A percentile compares a stretch with the other conserved stretches of the same genome.
Evolutionary conservation across 257 asterid genomes (phyloP).

Genomic region (Gentiana macrophylla): DNA sequence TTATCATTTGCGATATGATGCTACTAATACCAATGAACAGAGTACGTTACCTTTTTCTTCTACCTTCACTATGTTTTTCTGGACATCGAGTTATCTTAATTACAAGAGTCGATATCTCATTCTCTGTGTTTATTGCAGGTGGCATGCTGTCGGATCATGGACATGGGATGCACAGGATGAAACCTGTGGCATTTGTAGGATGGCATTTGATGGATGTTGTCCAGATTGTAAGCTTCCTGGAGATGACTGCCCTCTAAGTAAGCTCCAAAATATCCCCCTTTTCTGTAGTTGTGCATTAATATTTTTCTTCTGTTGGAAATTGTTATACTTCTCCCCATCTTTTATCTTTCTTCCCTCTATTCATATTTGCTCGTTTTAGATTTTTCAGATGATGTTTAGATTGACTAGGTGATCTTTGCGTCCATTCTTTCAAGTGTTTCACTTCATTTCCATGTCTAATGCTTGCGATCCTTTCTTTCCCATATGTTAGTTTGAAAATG

Average conservation of each 20-base stretch:
- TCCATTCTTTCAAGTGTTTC: too few species aligned
- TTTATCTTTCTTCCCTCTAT: too few species aligned
- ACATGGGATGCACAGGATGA: conserved; percentile 98
- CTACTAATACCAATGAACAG: conserved; percentile 27
- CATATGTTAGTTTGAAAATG: too few species aligned
- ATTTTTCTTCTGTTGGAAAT: too few species aligned
- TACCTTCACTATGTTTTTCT: neutral
- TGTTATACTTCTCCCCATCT: too few species aligned
- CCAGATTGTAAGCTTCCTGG: conserved; percentile 90
- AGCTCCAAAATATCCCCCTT: conserved; percentile 12
- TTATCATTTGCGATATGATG: conserved; percentile 11
- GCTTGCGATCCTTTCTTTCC: too few species aligned
- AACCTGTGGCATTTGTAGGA: conserved; percentile 85
- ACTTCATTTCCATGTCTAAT: too few species aligned
- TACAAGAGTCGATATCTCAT: neutral
- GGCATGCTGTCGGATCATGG: conserved; percentile 95
- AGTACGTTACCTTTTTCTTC: conserved; percentile 37
- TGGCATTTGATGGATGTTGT: conserved; percentile 92
- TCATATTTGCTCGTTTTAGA: too few species aligned
- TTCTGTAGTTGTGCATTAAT: too few species aligned
- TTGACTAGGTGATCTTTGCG: too few species aligned
- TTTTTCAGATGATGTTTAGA: too few species aligned
- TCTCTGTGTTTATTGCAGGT: conserved; percentile 23
- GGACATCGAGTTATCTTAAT: neutral
- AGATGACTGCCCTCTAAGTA: conserved; percentile 85